Evolutionary conservation across 148 eudicot species (phyloP), one percentile per base, ranked within the genome.

Genomic region (Vaccinium darrowii): DNA sequence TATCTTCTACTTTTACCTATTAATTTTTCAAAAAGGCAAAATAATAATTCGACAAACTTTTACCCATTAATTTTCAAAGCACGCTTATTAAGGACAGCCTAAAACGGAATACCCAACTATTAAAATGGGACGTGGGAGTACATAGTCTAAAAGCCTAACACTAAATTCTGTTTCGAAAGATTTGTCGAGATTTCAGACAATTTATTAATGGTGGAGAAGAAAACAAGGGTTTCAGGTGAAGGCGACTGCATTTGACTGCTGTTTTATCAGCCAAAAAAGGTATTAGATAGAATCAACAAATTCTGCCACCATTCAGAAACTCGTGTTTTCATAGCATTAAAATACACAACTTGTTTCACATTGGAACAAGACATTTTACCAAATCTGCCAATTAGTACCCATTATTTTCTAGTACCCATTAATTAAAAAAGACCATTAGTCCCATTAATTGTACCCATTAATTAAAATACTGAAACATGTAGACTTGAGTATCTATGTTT

Each of bases 151-250:
- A 78, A 21, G 58, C 23, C 39, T 15, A 2, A 3, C 25, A 14
- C 39, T 43, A 15, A 62, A 63, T 62, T n/a, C 13, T 0, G 43
- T 23, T 52, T 78, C 19, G 21, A 57, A 78, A 60, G 53, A 80
- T 36, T 60, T 19, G 53, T 60, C 43, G 54, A 58, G 53, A 80
- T 80, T 65, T 65, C 57, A 65, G 49, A 57, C 5, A 8, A 27
- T 69, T 23, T 13, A 14, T 81, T 49, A 81, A 63, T 65, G 53
- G 4, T 54, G 52, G 73, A 49, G 18, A 23, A 49, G 76, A 63
- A 65, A 80, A 21, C 83, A 39, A 80, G 54, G 18, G 73, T 80
- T 80, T 80, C 82, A 27, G 50, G 65, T 78, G 81, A 78, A 13
- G 18, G 39, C 16, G 67, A 79, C 36, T 30, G 27, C 79, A 76